A percentile compares a stretch with the other conserved stretches of the same genome.
Conservation (phyloP, 345 rosid genomes). For the Hibiscus syriacus region DNA sequence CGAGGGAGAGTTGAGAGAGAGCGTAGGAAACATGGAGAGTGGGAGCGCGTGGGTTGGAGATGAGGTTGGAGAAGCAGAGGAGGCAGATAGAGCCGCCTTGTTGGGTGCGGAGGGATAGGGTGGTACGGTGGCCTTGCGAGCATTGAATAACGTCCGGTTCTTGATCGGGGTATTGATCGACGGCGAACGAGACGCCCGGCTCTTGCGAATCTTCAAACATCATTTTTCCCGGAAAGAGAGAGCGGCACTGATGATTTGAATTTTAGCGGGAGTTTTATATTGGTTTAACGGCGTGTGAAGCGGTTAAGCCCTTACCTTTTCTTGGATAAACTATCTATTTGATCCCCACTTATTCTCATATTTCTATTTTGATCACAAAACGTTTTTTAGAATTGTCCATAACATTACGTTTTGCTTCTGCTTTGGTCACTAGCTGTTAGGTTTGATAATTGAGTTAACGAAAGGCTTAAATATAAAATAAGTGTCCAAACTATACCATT, state of each 20-base stretch:
- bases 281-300: too few relatives aligned
- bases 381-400: too few relatives aligned
- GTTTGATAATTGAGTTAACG: too few relatives aligned
- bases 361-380: too few relatives aligned
- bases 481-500: too few relatives aligned
- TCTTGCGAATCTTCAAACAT: slow-evolving; percentile 25
- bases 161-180: slow-evolving; percentile 15
- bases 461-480: too few relatives aligned
- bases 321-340: too few relatives aligned
- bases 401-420: too few relatives aligned
- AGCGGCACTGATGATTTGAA: background rate
- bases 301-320: too few relatives aligned
- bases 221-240: slow-evolving; percentile 22
- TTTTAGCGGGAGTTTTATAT: slow-evolving; percentile 7
- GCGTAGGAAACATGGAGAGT: slow-evolving; percentile 84
- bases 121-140: slow-evolving; percentile 62
- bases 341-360: too few relatives aligned
- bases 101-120: slow-evolving; percentile 43
- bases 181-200: slow-evolving; percentile 8
- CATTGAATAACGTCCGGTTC: slow-evolving; percentile 22
- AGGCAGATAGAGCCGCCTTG: slow-evolving; percentile 67
- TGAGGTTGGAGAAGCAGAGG: slow-evolving; percentile 68
- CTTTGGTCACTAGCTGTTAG: too few relatives aligned
- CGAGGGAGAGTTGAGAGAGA: slow-evolving; percentile 74
- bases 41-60: slow-evolving; percentile 48